These are phyloP conservation scores for Paramecium sexaurelia DNA, from an alignment of 73 alveolate genomes.

Conservation along the genomic window DNA sequence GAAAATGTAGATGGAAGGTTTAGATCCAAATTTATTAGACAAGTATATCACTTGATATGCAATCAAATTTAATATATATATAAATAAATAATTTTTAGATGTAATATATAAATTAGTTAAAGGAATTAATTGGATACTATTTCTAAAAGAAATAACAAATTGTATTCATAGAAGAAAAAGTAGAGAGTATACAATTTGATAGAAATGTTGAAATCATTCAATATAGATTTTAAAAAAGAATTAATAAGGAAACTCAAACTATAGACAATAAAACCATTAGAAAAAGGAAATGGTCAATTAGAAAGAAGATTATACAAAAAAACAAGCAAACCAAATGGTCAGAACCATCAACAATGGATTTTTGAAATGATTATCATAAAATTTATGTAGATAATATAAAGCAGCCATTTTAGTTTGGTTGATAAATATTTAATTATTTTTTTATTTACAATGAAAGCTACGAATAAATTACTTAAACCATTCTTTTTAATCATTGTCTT, in stretches of 20 bases:
- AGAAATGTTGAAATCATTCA: neutral
- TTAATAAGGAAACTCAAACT: neutral
- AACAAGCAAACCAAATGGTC: neutral
- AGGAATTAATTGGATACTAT: neutral
- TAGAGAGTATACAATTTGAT: neutral
- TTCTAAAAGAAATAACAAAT: neutral
- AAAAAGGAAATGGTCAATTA: neutral
- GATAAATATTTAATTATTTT: neutral
- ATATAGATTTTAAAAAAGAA: neutral
- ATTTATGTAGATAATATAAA: neutral
- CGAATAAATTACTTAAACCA: neutral
- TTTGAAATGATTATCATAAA: neutral
- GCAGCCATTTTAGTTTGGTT: neutral
- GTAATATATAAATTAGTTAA: neutral
- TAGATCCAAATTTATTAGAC: conserved; percentile 47
- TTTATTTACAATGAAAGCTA: neutral
- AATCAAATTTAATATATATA: neutral
- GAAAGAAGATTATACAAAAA: neutral
- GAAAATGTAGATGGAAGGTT: conserved; percentile 38
- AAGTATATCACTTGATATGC: neutral
- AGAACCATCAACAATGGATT: neutral
- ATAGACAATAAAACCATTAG: neutral
- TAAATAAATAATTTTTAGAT: neutral
- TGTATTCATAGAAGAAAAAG: neutral
- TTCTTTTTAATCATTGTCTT: neutral